A percentile compares a stretch with the other conserved stretches of the same genome.
Evolutionary conservation across 768 basidiomycete genomes (phyloP).

Genomic region (Rhizopogon salebrosus): DNA sequence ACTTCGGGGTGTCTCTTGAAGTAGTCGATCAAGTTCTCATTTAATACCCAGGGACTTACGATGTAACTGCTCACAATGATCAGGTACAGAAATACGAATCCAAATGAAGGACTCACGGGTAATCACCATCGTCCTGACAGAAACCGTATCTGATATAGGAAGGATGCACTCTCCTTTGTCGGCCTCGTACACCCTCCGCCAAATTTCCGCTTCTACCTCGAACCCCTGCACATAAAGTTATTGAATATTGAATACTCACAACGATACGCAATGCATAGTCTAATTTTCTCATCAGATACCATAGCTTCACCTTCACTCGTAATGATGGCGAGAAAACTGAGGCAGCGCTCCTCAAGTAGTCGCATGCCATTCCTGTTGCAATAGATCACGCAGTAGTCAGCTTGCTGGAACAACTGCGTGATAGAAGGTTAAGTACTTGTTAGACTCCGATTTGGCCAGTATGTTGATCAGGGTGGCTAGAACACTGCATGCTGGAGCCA

Average conservation of each 20-base stretch:
- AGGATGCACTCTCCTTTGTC: conserved; percentile 49
- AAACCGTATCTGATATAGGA: conserved; percentile 59
- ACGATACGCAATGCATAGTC: conserved; percentile 16
- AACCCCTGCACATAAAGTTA: conserved; percentile 34
- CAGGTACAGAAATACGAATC: background rate
- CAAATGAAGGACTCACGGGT: conserved; percentile 34
- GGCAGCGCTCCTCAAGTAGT: conserved; percentile 43
- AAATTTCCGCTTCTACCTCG: conserved; percentile 46
- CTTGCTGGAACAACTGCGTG: background rate
- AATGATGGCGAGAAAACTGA: conserved; percentile 35
- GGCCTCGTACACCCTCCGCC: conserved; percentile 48
- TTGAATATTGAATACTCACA: background rate
- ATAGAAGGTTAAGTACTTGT: conserved; percentile 32
- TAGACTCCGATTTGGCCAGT: conserved; percentile 42
- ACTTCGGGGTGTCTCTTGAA: conserved; percentile 36
- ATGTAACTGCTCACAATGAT: conserved; percentile 39
- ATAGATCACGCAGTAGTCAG: background rate
- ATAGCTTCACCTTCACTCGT: conserved; percentile 27
- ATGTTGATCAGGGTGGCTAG: conserved; percentile 39
- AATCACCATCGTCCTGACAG: conserved; percentile 49
- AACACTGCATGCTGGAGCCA: conserved; percentile 36
- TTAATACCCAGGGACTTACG: conserved; percentile 52
- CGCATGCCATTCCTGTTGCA: conserved; percentile 34
- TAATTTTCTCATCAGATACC: conserved; percentile 25
- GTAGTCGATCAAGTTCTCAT: conserved; percentile 46